Conservation (phyloP, 345 rosid species). For the Garcia nutans region DNA sequence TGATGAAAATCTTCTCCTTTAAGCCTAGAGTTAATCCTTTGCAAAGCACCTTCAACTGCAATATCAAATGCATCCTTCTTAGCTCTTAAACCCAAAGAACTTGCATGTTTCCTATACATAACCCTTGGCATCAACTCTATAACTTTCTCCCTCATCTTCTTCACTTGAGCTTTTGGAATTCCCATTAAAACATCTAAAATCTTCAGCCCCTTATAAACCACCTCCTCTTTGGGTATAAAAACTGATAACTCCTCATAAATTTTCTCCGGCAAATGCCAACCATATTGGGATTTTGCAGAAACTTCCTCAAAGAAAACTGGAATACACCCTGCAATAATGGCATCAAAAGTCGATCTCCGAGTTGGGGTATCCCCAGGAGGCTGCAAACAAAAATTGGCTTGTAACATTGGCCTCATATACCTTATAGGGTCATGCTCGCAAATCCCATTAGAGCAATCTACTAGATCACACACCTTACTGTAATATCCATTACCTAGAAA, state of each 20-base stretch:
- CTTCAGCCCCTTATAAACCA: slow-evolving; percentile 63
- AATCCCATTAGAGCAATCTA: slow-evolving; percentile 83
- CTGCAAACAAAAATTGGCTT: slow-evolving; percentile 74
- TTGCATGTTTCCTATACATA: slow-evolving; percentile 77
- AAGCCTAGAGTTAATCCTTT: slow-evolving; percentile 54
- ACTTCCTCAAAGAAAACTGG: slow-evolving; percentile 92
- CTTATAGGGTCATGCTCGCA: slow-evolving; percentile 89
- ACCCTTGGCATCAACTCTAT: slow-evolving; percentile 70
- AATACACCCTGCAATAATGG: slow-evolving; percentile 78
- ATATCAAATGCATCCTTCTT: slow-evolving; percentile 85
- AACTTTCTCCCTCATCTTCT: slow-evolving; percentile 66
- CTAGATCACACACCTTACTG: slow-evolving; percentile 55
- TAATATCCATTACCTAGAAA: neutral
- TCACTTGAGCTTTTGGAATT: slow-evolving; percentile 58
- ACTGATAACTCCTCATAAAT: slow-evolving; percentile 57
- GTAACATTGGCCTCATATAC: slow-evolving; percentile 78
- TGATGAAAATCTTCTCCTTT: slow-evolving; percentile 6
- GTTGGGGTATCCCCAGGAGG: slow-evolving; percentile 95
- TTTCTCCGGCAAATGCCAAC: slow-evolving; percentile 70
- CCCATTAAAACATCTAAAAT: slow-evolving; percentile 69
- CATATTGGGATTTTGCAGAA: slow-evolving; percentile 66
- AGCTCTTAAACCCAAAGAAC: slow-evolving; percentile 53
- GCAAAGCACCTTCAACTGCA: slow-evolving; percentile 65
- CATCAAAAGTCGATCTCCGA: slow-evolving; percentile 75
- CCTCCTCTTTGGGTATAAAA: slow-evolving; percentile 75